phyloP scores from a whole-genome alignment of 2,329 filamentous ascomycete genomes.

The Penicillium sp. region DNA sequence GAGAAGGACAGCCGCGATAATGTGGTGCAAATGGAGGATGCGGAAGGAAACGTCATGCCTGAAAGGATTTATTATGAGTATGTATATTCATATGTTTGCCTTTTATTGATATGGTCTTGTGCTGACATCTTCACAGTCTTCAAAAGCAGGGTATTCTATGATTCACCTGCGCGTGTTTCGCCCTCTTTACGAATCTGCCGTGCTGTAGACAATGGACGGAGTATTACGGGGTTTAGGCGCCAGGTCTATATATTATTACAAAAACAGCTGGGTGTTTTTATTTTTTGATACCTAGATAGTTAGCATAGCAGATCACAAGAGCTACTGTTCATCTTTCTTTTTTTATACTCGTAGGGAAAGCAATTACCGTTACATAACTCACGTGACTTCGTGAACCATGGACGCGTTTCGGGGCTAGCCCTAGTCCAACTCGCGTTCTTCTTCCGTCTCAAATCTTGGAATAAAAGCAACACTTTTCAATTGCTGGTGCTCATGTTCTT shows the following conservation, averaged over 20 bases:
- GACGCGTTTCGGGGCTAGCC: constrained; percentile 18
- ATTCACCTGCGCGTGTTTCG: constrained; percentile 10
- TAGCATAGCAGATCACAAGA: background rate
- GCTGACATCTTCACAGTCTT: constrained; percentile 46
- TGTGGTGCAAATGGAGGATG: constrained; percentile 97
- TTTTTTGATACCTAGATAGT: background rate
- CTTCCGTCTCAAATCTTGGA: background rate
- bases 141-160: constrained; percentile 85
- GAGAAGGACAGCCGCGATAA: constrained; percentile 72
- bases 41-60: constrained; percentile 96
- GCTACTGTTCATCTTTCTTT: background rate
- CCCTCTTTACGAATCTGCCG: background rate
- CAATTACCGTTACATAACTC: constrained; percentile 11
- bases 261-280: background rate
- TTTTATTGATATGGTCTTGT: background rate
- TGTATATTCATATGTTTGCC: constrained; percentile 17
- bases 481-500: background rate
- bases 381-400: constrained; percentile 34
- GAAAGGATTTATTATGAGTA: constrained; percentile 93
- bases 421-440: constrained; percentile 5
- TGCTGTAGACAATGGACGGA: background rate
- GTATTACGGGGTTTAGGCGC: constrained; percentile 3
- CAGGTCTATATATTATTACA: background rate
- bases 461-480: background rate
- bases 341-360: background rate